Base-by-base conservation (phyloP, 1,284 basidiomycete species). In the Cystobasidium slooffiae region DNA sequence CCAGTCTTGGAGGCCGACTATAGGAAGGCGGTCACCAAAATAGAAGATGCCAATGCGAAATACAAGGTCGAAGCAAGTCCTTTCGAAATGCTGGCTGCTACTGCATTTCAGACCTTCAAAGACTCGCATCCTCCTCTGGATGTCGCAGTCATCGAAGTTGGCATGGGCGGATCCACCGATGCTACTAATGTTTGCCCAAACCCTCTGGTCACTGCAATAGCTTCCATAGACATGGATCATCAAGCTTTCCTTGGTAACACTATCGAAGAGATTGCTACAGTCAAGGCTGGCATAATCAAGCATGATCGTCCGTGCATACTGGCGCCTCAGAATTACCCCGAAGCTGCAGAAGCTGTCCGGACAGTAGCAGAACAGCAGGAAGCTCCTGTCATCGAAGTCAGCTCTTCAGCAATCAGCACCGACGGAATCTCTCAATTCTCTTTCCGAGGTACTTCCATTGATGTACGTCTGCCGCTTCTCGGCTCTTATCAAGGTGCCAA, bases 111-210 rank as follows among this genome's bases (percentile, higher is more conserved):
- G 59, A 82, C 91, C 58, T 93, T 94, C 80, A 90, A 94, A 78
- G 75, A 80, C 4, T 84, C 83, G 0, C 76, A 84, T 4, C 75
- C 67, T 18, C 68, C 75, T 22, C 86, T 95, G 0, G 94, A 97
- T 79, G 81, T 98, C 18, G 89, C 91, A 59, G 87, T 99, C 5
- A 84, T 98, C 65, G 96, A 99, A 83, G 96, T 95, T 8, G 97
- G 96, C 0, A 90, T 99, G 88, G 97, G 96, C 0, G 97, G 97
- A 0, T 85, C 88, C 3, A 84, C 91, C 68, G 97, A 99, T 81
- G 95, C 96, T 20, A 99, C 97, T 1, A 99, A 99, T 81, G 87
- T 92, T 65, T 88, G 97, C 16, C 86, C 89, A 0, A 85, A 86
- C 72, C 87, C 94, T 67, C 83, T 95, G 22, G 88, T 90, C 1